phyloP scores from a whole-genome alignment of 176 grass and related monocot species.

The Paspalum notatum region DNA sequence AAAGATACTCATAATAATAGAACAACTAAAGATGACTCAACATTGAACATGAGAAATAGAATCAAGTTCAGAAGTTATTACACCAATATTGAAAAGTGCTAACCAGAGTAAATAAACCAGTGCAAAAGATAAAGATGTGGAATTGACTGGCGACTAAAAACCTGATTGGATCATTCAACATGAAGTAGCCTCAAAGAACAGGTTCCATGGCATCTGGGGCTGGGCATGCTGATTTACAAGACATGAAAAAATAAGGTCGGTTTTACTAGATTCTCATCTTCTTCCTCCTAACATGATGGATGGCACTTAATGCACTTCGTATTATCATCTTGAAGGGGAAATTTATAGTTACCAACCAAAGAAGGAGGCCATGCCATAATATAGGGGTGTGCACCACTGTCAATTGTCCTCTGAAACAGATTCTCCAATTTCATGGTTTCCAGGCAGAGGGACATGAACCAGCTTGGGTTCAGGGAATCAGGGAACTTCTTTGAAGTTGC shows the following conservation, averaged over 20 bases:
- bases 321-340: not conserved
- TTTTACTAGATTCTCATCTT: not conserved
- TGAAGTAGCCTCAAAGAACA: constrained; percentile 1
- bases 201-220: not conserved
- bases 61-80: not conserved
- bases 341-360: constrained; percentile 26
- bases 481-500: not conserved
- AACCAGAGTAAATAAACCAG: not conserved
- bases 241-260: too few species aligned
- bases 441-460: constrained; percentile 34
- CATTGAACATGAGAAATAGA: not conserved
- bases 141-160: too few species aligned
- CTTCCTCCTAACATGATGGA: not conserved
- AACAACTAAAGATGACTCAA: not conserved
- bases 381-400: constrained; percentile 1
- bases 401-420: not conserved
- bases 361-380: constrained; percentile 28
- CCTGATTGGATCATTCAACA: not conserved
- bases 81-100: not conserved
- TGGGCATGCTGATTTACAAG: not conserved
- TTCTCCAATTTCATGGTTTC: constrained; percentile 24
- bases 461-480: not conserved
- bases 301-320: not conserved
- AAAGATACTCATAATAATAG: not conserved
- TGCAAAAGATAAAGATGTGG: not conserved